Evolutionary conservation across 2,329 filamentous ascomycete species (phyloP), one percentile per base, ranked within the genome.

Genomic region (Cladosporium sp.): DNA sequence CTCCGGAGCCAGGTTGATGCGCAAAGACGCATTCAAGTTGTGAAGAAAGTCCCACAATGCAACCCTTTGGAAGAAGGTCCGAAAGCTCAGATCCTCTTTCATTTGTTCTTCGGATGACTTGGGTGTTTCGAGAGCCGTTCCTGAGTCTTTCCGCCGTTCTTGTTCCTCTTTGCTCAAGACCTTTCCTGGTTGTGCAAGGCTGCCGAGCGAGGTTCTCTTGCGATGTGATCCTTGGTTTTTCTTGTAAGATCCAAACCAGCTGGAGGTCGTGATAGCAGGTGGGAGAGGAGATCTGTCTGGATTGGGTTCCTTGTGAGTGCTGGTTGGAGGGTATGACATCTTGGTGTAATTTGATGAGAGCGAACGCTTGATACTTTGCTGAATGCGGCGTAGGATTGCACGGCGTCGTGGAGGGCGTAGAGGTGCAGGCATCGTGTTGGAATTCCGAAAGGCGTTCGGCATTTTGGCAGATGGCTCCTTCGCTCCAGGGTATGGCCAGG

Each of bases 111-210:
- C 60, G 16, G 26, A 10, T 10, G 48, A 46, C 13, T 43, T 54
- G 10, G 32, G 16, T 46, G 16, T 2, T 1, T 59, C 21, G 10
- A 46, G 30, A 11, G 25, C 21, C 5, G 30, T 39, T 10, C 14
- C 28, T 16, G 63, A 65, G 14, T 59, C 56, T 21, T 8, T 54
- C 6, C 63, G 66, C 25, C 30, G 18, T 25, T 61, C 13, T 49
- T 66, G 63, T 43, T 69, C 67, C 11, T 56, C 63, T 51, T 65
- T 66, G 58, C 39, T 58, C 30, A 68, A 23, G 16, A 66, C 61
- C 30, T 46, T 61, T 13, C 66, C 65, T 18, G 65, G 64, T 32
- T 39, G 21, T 10, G 57, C 59, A 21, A 46, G 32, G 14, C 32
- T 54, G 11, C 64, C 64, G 16, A 51, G 49, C n/a, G 63, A 53